Percentiles rank a stretch among this genome's conserved stretches.
These are phyloP conservation scores for Bullera alba DNA, from an alignment of 768 basidiomycete species.

Conservation along the genomic window DNA sequence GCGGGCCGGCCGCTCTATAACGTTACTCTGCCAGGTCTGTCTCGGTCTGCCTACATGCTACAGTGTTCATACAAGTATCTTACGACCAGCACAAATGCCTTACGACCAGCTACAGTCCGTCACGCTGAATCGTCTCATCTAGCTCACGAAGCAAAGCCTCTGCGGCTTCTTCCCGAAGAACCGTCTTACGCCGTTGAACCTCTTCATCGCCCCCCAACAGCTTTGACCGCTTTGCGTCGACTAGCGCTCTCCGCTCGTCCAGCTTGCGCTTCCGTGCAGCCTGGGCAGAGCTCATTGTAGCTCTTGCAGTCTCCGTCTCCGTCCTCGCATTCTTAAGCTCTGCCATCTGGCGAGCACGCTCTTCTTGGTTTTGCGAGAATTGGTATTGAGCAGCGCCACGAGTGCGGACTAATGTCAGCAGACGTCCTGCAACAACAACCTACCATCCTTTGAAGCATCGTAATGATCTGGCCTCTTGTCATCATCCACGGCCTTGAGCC, in stretches of 20 bases:
- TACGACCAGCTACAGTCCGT: background rate
- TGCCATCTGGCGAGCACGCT: conserved; percentile 71
- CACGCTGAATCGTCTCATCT: too few relatives aligned
- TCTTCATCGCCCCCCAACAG: conserved; percentile 32
- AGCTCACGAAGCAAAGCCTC: too few relatives aligned
- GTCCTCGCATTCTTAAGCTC: conserved; percentile 61
- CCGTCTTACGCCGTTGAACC: conserved; percentile 19
- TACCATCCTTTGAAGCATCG: conserved; percentile 64
- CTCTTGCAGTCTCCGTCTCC: conserved; percentile 58
- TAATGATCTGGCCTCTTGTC: conserved; percentile 75
- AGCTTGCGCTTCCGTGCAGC: conserved; percentile 30
- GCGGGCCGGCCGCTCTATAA: too few relatives aligned
- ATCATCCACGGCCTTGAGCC: conserved; percentile 58
- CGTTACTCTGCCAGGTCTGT: too few relatives aligned
- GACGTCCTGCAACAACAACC: background rate
- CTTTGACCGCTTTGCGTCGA: conserved; percentile 38
- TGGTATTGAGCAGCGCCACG: conserved; percentile 89
- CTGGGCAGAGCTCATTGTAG: conserved; percentile 24
- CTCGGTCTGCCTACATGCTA: too few relatives aligned
- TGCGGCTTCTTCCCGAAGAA: too few relatives aligned
- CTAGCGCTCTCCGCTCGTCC: conserved; percentile 37
- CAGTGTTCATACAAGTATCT: too few relatives aligned
- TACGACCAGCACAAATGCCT: too few relatives aligned
- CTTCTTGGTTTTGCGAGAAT: conserved; percentile 79
- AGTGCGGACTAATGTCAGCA: conserved; percentile 54